Percentiles rank a stretch among this genome's conserved stretches.
Conservation (phyloP, 257 asterid genomes). For the Forsythia viridissima region DNA sequence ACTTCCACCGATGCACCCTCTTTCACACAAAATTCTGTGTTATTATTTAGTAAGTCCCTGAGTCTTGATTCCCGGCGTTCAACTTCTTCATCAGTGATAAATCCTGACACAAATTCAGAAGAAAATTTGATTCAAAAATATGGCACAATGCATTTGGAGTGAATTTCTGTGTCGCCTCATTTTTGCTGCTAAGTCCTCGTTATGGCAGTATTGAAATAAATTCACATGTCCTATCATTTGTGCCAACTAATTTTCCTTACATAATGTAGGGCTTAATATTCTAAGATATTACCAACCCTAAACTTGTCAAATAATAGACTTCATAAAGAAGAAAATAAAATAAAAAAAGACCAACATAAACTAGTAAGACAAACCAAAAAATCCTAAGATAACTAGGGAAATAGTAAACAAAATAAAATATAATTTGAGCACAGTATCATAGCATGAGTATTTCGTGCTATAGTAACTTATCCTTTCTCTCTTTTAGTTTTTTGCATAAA, state of each 20-base stretch:
- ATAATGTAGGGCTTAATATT: neutral
- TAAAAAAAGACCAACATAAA: neutral
- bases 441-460: neutral
- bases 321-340: neutral
- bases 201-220: neutral
- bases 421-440: neutral
- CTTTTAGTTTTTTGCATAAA: neutral
- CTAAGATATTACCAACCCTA: neutral
- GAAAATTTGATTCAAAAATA: neutral
- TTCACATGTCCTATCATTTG: neutral
- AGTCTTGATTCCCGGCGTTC: constrained; percentile 61
- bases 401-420: neutral
- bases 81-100: constrained; percentile 76
- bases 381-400: neutral
- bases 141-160: neutral
- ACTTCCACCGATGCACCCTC: constrained; percentile 63
- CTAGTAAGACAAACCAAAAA: neutral
- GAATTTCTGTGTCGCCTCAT: neutral
- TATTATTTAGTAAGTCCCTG: constrained; percentile 47
- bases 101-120: constrained; percentile 47
- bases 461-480: neutral
- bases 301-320: neutral
- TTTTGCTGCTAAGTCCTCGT: neutral
- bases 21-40: constrained; percentile 53
- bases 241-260: neutral